Conservation (phyloP, 2,329 filamentous ascomycete species). For the Trichoderma atroviride region DNA sequence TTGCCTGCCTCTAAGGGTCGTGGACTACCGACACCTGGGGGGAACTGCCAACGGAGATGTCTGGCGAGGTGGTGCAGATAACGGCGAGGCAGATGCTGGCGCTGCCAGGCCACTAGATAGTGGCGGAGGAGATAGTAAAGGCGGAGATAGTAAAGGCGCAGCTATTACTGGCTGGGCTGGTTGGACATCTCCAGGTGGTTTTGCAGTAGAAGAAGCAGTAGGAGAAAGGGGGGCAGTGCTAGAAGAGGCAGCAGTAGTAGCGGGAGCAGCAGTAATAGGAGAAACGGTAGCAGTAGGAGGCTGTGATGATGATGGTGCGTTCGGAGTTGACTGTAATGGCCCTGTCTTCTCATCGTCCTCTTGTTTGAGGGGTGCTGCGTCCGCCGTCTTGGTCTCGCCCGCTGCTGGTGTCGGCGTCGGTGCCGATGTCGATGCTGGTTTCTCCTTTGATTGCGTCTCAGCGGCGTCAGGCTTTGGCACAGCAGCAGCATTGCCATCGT, state of each 20-base stretch:
- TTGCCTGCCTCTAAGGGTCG: constrained; percentile 34
- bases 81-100: constrained; percentile 28
- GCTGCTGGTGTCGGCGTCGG: constrained; percentile 14
- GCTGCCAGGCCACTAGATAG: constrained; percentile 30
- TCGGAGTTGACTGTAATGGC: background rate
- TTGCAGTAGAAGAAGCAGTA: background rate
- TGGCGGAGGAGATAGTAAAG: constrained; percentile 29
- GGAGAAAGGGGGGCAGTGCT: background rate
- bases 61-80: constrained; percentile 16
- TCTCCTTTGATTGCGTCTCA: background rate
- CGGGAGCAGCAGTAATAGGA: background rate
- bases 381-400: constrained; percentile 28
- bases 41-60: constrained; percentile 31
- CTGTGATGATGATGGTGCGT: background rate
- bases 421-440: background rate
- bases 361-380: constrained; percentile 15
- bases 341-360: background rate
- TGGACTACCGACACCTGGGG: constrained; percentile 29
- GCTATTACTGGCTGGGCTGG: constrained; percentile 25
- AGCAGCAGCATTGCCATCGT: background rate
- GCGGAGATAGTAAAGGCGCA: constrained; percentile 30
- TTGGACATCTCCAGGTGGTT: constrained; percentile 1
- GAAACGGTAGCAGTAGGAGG: background rate
- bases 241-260: background rate
- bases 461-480: constrained; percentile 23